These are phyloP conservation scores for Volvox africanus DNA, from an alignment of 139 green algal genomes.

Conservation along the genomic window DNA sequence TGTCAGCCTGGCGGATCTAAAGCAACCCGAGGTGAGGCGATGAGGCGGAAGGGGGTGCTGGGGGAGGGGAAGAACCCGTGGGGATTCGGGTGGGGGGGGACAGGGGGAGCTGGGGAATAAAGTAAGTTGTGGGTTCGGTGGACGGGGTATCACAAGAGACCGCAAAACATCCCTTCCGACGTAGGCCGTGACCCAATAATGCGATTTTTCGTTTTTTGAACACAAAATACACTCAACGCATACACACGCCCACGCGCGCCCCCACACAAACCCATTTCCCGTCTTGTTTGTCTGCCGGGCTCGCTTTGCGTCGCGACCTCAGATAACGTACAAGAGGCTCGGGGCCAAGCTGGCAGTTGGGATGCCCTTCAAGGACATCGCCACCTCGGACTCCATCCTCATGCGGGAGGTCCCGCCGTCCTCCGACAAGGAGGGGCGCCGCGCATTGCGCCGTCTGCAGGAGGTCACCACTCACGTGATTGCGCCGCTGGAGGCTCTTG, in stretches of 20 bases:
- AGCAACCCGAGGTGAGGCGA: conserved; percentile 52
- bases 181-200: too few species aligned
- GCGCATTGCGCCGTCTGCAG: conserved; percentile 88
- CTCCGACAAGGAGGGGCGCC: conserved; percentile 70
- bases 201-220: too few species aligned
- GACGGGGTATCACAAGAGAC: too few species aligned
- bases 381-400: conserved; percentile 92
- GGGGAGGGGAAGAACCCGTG: neutral
- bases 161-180: too few species aligned
- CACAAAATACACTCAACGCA: too few species aligned
- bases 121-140: neutral
- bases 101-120: neutral
- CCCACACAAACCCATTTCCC: neutral
- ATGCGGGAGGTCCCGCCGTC: conserved; percentile 80
- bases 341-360: conserved; percentile 96
- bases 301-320: neutral
- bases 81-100: neutral
- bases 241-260: too few species aligned
- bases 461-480: conserved; percentile 90
- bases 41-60: neutral
- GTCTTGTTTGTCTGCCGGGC: neutral
- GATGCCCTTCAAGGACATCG: conserved; percentile 99
- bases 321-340: conserved; percentile 87
- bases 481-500: conserved; percentile 77
- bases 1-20: conserved; percentile 72